Evolutionary conservation across 305 asterid species (phyloP), one percentile per base, ranked within the genome.

Genomic region (Euphrasia arctica): DNA sequence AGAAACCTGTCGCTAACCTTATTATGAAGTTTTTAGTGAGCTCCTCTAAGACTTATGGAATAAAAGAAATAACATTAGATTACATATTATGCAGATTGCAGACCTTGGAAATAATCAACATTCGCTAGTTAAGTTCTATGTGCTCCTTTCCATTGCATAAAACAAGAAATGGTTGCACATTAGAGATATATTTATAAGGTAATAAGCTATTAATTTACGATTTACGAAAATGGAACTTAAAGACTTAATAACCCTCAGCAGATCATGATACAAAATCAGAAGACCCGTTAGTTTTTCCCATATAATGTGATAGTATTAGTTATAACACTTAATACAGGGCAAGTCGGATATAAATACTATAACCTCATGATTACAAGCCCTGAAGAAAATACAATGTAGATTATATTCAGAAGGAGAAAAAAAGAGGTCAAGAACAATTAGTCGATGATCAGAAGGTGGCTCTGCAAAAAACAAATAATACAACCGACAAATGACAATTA

Each of bases 321-420:
- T 7, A 9, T 10, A 25, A 25, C 1, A 1, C 27, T 25, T 25
- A 25, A 25, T 25, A 25, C 27, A 25, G 27, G 27, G 27, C 9
- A 39, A 39, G 11, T 39, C 45, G 3, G 45, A 39, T 39, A 39
- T 31, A 52, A 39, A 52, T 22, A 27, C 27, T 31, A 3, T 18
- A 48, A 49, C 45, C 36, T 25, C 62, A 49, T 51, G 57, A 15
- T 14, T 14, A 52, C 39, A 32, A 70, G 28, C 28, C 56, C 41
- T 31, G 10, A 9, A 29, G 39, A 39, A 54, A 43, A 34, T 25
- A 25, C 27, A 25, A 1, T 25, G 27, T 25, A 25, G 27, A 25
- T 25, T 25, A 25, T 25, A 25, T 25, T 25, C 27, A 25, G 27
- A 25, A 25, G 27, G 27, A 25, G 27, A 25, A 25, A 25, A 25